Evolutionary conservation across 2,329 filamentous ascomycete genomes (phyloP).

Genomic region (Colletotrichum karsti): DNA sequence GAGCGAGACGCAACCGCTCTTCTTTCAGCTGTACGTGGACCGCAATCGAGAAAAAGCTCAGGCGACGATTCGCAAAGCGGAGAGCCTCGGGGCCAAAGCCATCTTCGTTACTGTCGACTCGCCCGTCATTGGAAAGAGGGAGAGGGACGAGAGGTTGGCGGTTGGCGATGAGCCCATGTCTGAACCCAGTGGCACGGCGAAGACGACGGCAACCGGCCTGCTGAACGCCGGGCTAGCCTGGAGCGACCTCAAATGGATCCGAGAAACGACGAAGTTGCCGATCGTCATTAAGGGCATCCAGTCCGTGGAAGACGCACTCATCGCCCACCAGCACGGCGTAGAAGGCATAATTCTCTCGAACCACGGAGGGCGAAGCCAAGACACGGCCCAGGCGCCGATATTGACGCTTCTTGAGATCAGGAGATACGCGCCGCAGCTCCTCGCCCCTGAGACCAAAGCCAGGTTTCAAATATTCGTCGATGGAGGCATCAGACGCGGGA

Average conservation of each 20-base stretch:
- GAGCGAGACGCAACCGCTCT: conserved; percentile 37
- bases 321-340: conserved; percentile 65
- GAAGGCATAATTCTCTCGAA: conserved; percentile 76
- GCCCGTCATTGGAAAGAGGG: conserved; percentile 64
- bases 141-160: conserved; percentile 53
- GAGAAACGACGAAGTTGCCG: conserved; percentile 55
- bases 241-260: conserved; percentile 73
- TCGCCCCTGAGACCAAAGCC: conserved; percentile 42
- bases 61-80: conserved; percentile 54
- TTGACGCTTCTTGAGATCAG: conserved; percentile 50
- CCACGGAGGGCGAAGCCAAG: conserved; percentile 69
- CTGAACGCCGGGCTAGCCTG: conserved; percentile 66
- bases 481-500: conserved; percentile 70
- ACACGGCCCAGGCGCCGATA: conserved; percentile 45
- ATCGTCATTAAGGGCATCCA: conserved; percentile 76
- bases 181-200: conserved; percentile 52
- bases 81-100: conserved; percentile 54
- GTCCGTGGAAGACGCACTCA: conserved; percentile 67
- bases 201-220: conserved; percentile 62
- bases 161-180: conserved; percentile 52
- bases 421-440: conserved; percentile 47
- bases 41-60: conserved; percentile 60
- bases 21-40: conserved; percentile 71
- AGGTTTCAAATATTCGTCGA: conserved; percentile 66
- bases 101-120: conserved; percentile 68